Percentiles rank a stretch among this genome's conserved stretches.
Conservation (phyloP, 192 early-diverging fungal genomes). For the Mortierella antarctica region DNA sequence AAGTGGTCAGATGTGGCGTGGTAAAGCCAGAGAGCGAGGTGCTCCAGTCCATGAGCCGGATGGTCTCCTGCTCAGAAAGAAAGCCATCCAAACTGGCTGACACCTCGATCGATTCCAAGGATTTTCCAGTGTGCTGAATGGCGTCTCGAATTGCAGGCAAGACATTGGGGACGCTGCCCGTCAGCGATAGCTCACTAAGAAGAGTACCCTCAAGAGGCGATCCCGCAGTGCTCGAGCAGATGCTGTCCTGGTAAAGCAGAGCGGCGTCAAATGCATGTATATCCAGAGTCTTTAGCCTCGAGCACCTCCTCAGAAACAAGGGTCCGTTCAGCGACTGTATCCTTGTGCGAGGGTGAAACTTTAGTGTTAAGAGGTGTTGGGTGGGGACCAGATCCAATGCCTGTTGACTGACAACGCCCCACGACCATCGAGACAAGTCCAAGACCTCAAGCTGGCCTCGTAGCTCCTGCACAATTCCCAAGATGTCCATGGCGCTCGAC, state of each 20-base stretch:
- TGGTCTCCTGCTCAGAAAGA: constrained; percentile 3
- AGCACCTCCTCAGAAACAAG: not conserved
- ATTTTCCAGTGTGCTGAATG: constrained; percentile 5
- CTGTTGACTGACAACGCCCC: constrained; percentile 9
- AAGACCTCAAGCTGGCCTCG: constrained; percentile 21
- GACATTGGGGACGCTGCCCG: constrained; percentile 29
- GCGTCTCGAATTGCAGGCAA: constrained; percentile 19
- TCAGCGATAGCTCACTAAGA: constrained; percentile 8
- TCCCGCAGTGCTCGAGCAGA: not conserved
- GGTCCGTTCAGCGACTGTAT: constrained; percentile 12
- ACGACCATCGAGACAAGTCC: constrained; percentile 31
- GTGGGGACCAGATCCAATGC: constrained; percentile 19
- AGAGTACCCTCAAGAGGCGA: not conserved
- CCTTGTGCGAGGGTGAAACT: constrained; percentile 19
- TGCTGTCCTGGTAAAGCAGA: constrained; percentile 5
- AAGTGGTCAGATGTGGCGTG: constrained; percentile 9
- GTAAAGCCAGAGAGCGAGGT: not conserved
- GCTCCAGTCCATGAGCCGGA: constrained; percentile 15
- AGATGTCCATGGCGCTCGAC: constrained; percentile 11
- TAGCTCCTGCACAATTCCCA: constrained; percentile 17
- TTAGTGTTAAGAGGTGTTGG: constrained; percentile 2
- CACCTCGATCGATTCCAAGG: constrained; percentile 12
- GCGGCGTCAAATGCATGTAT: constrained; percentile 12
- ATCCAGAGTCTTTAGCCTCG: constrained; percentile 5
- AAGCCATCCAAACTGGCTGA: constrained; percentile 26